These are phyloP conservation scores for Plenodomus biglobosus DNA, from an alignment of 2,329 filamentous ascomycete species.

Conservation along the genomic window DNA sequence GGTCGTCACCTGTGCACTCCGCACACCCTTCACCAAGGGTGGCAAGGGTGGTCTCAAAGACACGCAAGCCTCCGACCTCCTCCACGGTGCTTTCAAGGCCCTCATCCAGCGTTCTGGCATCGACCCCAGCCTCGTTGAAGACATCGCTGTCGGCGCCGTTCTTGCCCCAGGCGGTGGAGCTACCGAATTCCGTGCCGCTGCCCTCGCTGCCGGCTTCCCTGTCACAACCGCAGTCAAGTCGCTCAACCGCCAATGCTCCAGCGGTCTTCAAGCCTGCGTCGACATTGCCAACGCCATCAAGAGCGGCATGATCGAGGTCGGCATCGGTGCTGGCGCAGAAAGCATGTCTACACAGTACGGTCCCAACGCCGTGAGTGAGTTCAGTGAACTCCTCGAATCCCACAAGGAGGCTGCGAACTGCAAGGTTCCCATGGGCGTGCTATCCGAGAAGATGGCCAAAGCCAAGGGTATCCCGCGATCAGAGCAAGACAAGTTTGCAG, in stretches of 20 bases:
- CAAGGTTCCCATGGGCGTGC: conserved; percentile 94
- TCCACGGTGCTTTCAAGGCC: conserved; percentile 78
- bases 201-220: conserved; percentile 87
- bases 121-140: conserved; percentile 84
- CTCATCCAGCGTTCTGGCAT: conserved; percentile 84
- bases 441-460: conserved; percentile 94
- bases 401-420: conserved; percentile 86
- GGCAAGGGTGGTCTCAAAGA: conserved; percentile 96
- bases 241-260: conserved; percentile 93
- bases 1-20: conserved; percentile 88
- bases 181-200: conserved; percentile 93
- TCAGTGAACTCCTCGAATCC: conserved; percentile 83
- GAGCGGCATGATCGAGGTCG: conserved; percentile 90
- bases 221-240: conserved; percentile 80
- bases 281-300: conserved; percentile 94
- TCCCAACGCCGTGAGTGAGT: conserved; percentile 84
- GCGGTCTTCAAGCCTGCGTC: conserved; percentile 86
- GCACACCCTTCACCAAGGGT: conserved; percentile 88
- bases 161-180: conserved; percentile 91
- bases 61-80: conserved; percentile 80
- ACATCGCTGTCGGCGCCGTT: conserved; percentile 88
- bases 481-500: conserved; percentile 89
- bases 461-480: conserved; percentile 71
- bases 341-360: conserved; percentile 95
- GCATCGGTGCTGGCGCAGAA: conserved; percentile 92